A percentile compares a stretch with the other conserved stretches of the same genome.
These are phyloP conservation scores for Neurospora sublineolata DNA, from an alignment of 495 filamentous ascomycete species.

Conservation along the genomic window DNA sequence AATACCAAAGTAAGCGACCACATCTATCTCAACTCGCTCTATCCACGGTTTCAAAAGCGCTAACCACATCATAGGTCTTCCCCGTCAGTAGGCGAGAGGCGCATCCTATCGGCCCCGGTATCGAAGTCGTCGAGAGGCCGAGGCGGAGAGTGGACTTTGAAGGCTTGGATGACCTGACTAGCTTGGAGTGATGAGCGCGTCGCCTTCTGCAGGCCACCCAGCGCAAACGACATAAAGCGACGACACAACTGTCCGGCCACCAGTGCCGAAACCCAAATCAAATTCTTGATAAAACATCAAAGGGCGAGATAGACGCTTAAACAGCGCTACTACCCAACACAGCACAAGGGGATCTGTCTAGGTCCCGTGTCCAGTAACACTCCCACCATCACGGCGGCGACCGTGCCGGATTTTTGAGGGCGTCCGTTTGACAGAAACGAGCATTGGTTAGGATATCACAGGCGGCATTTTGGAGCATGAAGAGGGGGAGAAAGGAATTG, in stretches of 20 bases:
- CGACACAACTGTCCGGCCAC: constrained; percentile 9
- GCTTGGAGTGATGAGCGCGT: constrained; percentile 31
- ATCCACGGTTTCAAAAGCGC: neutral
- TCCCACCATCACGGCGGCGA: neutral
- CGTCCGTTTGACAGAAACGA: neutral
- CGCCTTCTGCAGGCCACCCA: neutral
- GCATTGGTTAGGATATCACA: neutral
- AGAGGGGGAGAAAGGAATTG: neutral
- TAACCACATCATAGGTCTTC: constrained; percentile 33
- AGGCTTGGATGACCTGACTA: constrained; percentile 31
- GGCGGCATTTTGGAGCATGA: neutral
- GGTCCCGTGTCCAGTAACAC: neutral
- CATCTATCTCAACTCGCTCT: neutral
- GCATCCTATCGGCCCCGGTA: constrained; percentile 41
- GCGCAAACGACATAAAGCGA: neutral
- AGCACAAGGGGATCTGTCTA: neutral
- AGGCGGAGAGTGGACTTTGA: constrained; percentile 20
- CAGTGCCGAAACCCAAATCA: neutral
- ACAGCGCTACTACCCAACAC: neutral
- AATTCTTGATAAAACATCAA: neutral
- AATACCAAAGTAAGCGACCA: constrained; percentile 66
- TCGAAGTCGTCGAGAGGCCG: constrained; percentile 35
- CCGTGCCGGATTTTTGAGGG: neutral
- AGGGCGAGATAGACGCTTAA: neutral
- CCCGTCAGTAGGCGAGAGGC: constrained; percentile 31